Base-by-base conservation (phyloP, 371 early-diverging fungal genomes). In the Nematocida parisii region DNA sequence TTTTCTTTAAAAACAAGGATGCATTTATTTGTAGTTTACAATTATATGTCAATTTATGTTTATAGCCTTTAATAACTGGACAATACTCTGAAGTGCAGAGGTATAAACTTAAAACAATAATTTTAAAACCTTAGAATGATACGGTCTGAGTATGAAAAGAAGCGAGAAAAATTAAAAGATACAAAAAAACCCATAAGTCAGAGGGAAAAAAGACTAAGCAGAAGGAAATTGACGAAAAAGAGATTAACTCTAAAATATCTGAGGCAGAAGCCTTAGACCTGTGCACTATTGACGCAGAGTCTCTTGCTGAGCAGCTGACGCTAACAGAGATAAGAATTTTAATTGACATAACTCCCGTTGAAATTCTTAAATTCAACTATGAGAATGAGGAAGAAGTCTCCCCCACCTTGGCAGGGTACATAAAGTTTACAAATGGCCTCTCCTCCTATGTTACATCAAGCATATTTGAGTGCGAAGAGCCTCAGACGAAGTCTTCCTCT, bases 281-380 rank as follows among this genome's bases (percentile, higher is more conserved):
- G 40, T 70, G 22, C 42, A 47, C 11, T n/a, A 15, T 77, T 20
- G 70, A 77, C 13, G n/a, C 67, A 33, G 55, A 44, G 50, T 47
- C 11, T 5, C 5, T 77, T 55, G 80, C 80, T 0, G 7, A 57
- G 44, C 58, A 77, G 64, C 57, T 77, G 2, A 77, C 80, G 20
- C 6, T 39, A 1, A 57, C 45, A 20, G 80, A 77, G 60, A 42
- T 77, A 24, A 68, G 61, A 44, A 66, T 67, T 5, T 7, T 77
- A 13, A 52, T 52, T 15, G 80, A 77, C 20, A 70, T 77, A 20
- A 42, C 71, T 5, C 80, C 80, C 2, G 61, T 70, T 42, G 80
- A 77, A 70, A 77, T 77, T 18, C 80, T 77, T 46, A 67, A 77
- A 52, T 77, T 77, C 57, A 45, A 52, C 40, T 66, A 82, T 24